These are phyloP conservation scores for Colletotrichum spinosum DNA, from an alignment of 2,329 filamentous ascomycete genomes.

Conservation along the genomic window DNA sequence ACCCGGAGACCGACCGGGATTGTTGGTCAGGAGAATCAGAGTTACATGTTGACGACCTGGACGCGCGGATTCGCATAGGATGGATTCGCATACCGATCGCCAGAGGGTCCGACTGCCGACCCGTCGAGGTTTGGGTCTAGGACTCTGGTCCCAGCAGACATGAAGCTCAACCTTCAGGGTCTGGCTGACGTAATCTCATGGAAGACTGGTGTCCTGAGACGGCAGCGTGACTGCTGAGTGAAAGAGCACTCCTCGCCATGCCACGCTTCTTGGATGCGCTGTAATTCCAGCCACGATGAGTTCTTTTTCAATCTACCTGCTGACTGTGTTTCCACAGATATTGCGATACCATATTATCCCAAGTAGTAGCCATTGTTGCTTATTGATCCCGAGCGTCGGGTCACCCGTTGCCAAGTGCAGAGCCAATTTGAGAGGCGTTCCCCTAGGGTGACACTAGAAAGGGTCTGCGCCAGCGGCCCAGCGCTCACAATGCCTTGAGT, in stretches of 20 bases:
- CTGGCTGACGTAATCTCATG: conserved; percentile 19
- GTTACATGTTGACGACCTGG: conserved; percentile 16
- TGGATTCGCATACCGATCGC: background rate
- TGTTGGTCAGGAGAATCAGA: conserved; percentile 20
- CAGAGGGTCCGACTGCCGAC: background rate
- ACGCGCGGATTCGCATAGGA: conserved; percentile 18
- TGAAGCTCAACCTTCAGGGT: background rate
- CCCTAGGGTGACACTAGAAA: conserved; percentile 23
- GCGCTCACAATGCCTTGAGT: too few relatives aligned
- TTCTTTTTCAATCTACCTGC: too few relatives aligned
- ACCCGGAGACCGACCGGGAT: conserved; percentile 23
- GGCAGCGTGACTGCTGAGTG: too few relatives aligned
- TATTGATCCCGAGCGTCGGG: background rate
- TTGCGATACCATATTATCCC: too few relatives aligned
- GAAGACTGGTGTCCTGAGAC: too few relatives aligned
- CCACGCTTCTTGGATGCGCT: too few relatives aligned
- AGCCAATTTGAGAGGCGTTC: conserved; percentile 10
- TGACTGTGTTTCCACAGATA: too few relatives aligned
- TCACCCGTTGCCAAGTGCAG: conserved; percentile 29
- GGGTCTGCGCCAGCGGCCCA: too few relatives aligned
- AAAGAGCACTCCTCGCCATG: too few relatives aligned
- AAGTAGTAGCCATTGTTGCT: background rate
- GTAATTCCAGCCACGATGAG: too few relatives aligned
- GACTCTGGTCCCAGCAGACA: too few relatives aligned
- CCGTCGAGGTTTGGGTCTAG: background rate